These are phyloP conservation scores for Tephrocybe sp. DNA, from an alignment of 768 basidiomycete species.

Conservation along the genomic window DNA sequence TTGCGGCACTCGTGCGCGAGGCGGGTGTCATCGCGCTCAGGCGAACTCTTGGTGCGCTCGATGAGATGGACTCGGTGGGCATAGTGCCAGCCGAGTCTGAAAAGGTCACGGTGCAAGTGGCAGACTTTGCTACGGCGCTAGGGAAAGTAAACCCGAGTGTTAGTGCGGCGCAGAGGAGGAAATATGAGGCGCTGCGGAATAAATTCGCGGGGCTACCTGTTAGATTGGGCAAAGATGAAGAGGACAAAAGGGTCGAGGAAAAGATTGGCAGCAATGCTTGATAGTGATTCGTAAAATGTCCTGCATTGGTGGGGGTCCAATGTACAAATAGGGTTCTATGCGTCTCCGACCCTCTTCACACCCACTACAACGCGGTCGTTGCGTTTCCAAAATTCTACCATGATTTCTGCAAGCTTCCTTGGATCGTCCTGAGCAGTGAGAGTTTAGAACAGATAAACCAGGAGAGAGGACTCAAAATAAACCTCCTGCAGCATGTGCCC, in stretches of 20 bases:
- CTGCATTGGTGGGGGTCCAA: no score
- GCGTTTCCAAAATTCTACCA: conserved; percentile 89
- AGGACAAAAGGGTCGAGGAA: conserved; percentile 33
- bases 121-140: conserved; percentile 75
- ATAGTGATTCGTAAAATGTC: background rate
- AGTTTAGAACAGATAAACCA: background rate
- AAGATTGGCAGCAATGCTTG: conserved; percentile 3
- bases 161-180: conserved; percentile 70
- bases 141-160: conserved; percentile 90
- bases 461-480: conserved; percentile 20
- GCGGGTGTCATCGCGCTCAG: conserved; percentile 85
- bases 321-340: conserved; percentile 10
- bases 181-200: conserved; percentile 77
- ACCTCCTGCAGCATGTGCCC: conserved; percentile 98
- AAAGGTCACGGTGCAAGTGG: conserved; percentile 49
- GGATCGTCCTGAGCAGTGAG: conserved; percentile 81
- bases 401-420: conserved; percentile 68
- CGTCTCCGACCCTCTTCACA: conserved; percentile 58
- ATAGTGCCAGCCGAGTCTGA: conserved; percentile 18
- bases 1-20: conserved; percentile 86
- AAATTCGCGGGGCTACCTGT: conserved; percentile 84
- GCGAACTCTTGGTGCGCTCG: conserved; percentile 65
- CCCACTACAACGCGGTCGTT: conserved; percentile 74
- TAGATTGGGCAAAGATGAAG: conserved; percentile 43
- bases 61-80: conserved; percentile 48